These are phyloP conservation scores for Ilex aquifolium DNA, from an alignment of 257 asterid species.

Conservation along the genomic window DNA sequence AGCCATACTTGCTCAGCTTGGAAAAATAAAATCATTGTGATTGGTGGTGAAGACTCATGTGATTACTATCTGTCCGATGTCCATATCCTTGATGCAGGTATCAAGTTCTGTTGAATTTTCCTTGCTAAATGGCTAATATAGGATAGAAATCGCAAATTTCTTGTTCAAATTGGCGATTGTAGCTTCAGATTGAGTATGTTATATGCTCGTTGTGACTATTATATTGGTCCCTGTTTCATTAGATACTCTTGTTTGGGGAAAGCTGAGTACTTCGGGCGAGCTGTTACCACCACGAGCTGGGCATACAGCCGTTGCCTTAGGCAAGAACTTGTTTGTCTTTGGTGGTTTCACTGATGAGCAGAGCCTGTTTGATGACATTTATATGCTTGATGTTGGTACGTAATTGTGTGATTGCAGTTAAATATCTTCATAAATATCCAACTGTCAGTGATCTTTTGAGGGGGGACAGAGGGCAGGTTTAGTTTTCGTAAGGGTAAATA, in stretches of 20 bases:
- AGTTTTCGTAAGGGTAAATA: neutral
- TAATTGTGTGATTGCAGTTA: neutral
- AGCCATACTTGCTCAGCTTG: conserved; percentile 95
- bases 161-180: neutral
- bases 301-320: conserved; percentile 79
- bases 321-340: conserved; percentile 73
- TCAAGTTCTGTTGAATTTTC: neutral
- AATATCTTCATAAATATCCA: neutral
- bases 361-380: conserved; percentile 74
- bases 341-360: conserved; percentile 96
- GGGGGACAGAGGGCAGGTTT: neutral
- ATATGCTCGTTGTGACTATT: conserved; percentile 4
- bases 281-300: conserved; percentile 94
- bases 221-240: conserved; percentile 20
- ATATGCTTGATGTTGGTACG: conserved; percentile 89
- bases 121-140: conserved; percentile 3
- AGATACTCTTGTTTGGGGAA: conserved; percentile 94
- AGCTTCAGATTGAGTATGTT: too few relatives aligned
- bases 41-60: conserved; percentile 91
- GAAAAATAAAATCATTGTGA: conserved; percentile 81
- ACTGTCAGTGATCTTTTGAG: neutral
- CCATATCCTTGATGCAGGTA: conserved; percentile 95
- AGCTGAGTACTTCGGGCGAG: conserved; percentile 82
- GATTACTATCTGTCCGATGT: conserved; percentile 85
- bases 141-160: conserved; percentile 4